phyloP scores from a whole-genome alignment of 345 rosid species.

The Salix udensis region DNA sequence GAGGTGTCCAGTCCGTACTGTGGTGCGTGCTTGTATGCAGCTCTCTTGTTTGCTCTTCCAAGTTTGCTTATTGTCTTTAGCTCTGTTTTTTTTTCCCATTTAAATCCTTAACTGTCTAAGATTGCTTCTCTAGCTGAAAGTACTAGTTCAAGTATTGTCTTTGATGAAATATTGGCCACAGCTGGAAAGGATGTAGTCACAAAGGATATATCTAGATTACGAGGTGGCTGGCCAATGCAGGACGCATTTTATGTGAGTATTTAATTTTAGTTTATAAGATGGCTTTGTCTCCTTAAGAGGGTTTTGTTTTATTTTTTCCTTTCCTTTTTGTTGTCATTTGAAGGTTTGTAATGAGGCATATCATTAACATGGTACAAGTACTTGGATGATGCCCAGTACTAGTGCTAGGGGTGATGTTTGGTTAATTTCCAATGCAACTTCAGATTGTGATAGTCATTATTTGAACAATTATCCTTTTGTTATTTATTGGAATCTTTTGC shows the following conservation, averaged over 20 bases:
- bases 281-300: conserved; percentile 1
- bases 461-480: neutral
- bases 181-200: conserved; percentile 89
- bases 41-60: neutral
- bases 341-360: neutral
- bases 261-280: conserved; percentile 5
- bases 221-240: conserved; percentile 99
- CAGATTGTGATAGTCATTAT: neutral
- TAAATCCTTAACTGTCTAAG: conserved; percentile 53
- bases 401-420: neutral
- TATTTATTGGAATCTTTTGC: too few species aligned
- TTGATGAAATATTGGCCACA: conserved; percentile 74
- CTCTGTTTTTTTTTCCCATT: neutral
- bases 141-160: conserved; percentile 68
- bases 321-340: neutral
- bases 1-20: neutral
- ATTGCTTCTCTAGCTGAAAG: conserved; percentile 77
- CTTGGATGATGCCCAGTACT: neutral
- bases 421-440: neutral
- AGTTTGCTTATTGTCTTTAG: neutral
- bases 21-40: conserved; percentile 8
- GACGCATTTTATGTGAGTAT: conserved; percentile 83
- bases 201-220: conserved; percentile 90
- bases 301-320: neutral
- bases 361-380: neutral